Evolutionary conservation across 768 basidiomycete genomes (phyloP), one percentile per base, ranked within the genome.

Genomic region (Agrocybe pediades): DNA sequence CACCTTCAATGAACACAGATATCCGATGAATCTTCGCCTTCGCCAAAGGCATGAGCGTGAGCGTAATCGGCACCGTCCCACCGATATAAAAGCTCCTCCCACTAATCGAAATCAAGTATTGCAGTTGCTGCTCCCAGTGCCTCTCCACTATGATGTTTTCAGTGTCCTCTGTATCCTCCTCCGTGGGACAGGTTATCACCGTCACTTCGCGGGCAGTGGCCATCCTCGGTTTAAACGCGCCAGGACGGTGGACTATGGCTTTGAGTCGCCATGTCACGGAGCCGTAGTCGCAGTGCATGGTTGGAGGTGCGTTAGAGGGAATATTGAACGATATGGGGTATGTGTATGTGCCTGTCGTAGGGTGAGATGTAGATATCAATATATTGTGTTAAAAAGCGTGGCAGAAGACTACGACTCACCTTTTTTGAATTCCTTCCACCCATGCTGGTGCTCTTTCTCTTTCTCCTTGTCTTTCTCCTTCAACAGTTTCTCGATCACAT

Each of bases 241-340:
- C 92, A 1, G 90, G 91, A 0, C 93, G 87, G 60, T 90, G 87
- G 2, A 91, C 93, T 27, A 77, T 80, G 2, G 93, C 95, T 65
- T 85, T 89, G 19, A 98, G 79, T 40, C 76, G 74, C 86, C 97
- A 99, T 1, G 67, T 66, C 11, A 97, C 85, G 2, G 83, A 80
- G 8, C 95, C 96, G 59, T 83, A 88, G 33, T 87, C 82, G 55
- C 86, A 86, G 40, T 77, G 75, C 57, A 95, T 74, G 0, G 86
- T 85, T 2, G 96, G 92, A 2, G 95, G 93, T 2, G 88, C 78
- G 54, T 83, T 79, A 5, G 84, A 76, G 0, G 96, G 92, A 51
- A 99, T 86, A 16, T 86, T 77, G 68, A 98, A 95, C 13, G 90
- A 90, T 63, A 99, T 90, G 2, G 96, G 96, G 70, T 93, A 98